Base-by-base conservation (phyloP, 768 basidiomycete genomes). In the Leccinum obscurum region DNA sequence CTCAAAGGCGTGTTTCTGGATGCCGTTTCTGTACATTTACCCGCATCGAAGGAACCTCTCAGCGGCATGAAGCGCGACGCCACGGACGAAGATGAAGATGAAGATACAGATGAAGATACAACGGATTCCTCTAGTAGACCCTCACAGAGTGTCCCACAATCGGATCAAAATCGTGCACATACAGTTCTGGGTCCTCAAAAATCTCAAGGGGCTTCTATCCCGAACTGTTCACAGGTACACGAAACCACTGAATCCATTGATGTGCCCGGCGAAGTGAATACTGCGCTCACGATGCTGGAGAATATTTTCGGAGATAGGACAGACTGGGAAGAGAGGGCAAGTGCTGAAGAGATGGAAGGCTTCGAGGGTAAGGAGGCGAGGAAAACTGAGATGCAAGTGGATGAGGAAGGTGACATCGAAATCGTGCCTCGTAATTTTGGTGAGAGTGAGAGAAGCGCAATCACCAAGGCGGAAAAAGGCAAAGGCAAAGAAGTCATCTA, bases 1-100 rank as follows among this genome's bases (percentile, higher is more conserved):
- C 66, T 92, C 65, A 89, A 83, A 59, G 92, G 90, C 3, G 73
- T 82, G 24, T 88, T 90, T 72, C 67, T 92, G 66, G 87, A 85
- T 37, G 66, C 72, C 60, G 57, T 73, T 54, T 28, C 60, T 11
- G 51, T 68, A 1, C 48, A 56, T 14, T 46, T 57, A 1, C 26
- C 54, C 6, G 2, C 50, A 15, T n/a, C 55, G 7, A 35, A 35
- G 14, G 37, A 59, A 14, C 1, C n/a, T 3, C 1, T 11, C 30
- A 7, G 1, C 22, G 10, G 1, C 13, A n/a, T 5, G 11, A n/a
- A 48, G 11, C 6, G 17, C 28, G 32, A 35, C 6, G 4, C 14
- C 13, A 17, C 32, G 5, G 51, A 55, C 15, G 56, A 57, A 15
- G 60, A 51, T 1, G 49, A 35, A 0, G 60, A 48, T 0, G 56